phyloP scores from a whole-genome alignment of 768 basidiomycete species.

The Leucocoprinus birnbaumii region DNA sequence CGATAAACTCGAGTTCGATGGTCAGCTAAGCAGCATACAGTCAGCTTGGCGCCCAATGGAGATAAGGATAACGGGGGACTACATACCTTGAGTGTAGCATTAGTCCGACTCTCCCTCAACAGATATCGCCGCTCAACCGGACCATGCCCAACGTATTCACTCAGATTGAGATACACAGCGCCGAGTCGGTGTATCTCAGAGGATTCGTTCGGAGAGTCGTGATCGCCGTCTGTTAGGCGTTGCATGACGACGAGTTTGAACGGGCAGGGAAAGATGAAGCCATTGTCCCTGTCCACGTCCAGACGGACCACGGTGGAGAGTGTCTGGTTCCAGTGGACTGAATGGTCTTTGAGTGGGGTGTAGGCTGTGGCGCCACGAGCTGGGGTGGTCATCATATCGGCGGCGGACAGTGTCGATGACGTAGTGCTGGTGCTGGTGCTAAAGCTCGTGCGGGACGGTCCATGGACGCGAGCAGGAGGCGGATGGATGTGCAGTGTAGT shows the following conservation, averaged over 20 bases:
- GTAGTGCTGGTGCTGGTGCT: conserved; percentile 11
- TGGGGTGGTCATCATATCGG: conserved; percentile 22
- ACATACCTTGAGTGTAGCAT: conserved; percentile 72
- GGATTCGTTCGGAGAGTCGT: conserved; percentile 48
- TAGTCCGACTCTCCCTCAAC: conserved; percentile 71
- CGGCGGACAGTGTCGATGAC: not conserved
- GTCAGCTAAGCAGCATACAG: conserved; percentile 42
- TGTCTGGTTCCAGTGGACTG: conserved; percentile 56
- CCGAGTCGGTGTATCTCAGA: conserved; percentile 64
- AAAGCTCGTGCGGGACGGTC: no score
- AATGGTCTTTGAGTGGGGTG: conserved; percentile 60
- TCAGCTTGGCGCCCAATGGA: not conserved
- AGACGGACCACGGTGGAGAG: conserved; percentile 57
- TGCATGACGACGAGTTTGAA: conserved; percentile 68
- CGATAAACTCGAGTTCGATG: conserved; percentile 49
- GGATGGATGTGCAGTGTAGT: no score
- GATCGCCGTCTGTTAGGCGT: conserved; percentile 30
- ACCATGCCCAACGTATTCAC: conserved; percentile 68
- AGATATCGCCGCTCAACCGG: conserved; percentile 63
- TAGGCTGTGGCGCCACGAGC: conserved; percentile 63
- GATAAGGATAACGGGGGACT: no score
- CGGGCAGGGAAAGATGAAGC: conserved; percentile 52
- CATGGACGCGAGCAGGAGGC: no score
- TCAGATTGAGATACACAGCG: conserved; percentile 64
- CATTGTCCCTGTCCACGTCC: conserved; percentile 51